Evolutionary conservation across 2,329 filamentous ascomycete genomes (phyloP).

Genomic region (Sarocladium strictum): DNA sequence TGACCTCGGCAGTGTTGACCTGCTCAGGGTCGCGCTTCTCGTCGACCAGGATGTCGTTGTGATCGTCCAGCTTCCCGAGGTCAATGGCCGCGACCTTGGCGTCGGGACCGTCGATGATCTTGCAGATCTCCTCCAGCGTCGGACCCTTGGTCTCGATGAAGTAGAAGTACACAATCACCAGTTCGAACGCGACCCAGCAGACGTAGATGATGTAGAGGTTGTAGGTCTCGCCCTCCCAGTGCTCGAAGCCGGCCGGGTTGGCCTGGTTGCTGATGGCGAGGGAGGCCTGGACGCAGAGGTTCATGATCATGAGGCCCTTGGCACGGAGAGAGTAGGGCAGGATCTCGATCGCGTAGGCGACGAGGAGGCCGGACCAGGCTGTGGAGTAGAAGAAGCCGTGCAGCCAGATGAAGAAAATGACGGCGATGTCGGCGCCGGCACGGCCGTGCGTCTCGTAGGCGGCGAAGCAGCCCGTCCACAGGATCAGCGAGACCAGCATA

Average conservation of each 20-base stretch:
- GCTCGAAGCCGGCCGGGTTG: constrained; percentile 17
- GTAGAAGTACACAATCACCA: constrained; percentile 40
- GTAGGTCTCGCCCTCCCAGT: constrained; percentile 12
- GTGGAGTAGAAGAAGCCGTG: constrained; percentile 26
- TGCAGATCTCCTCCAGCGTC: constrained; percentile 61
- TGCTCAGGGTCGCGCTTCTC: neutral
- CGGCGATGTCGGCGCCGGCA: constrained; percentile 36
- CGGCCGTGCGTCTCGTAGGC: constrained; percentile 34
- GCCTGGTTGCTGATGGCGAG: constrained; percentile 16
- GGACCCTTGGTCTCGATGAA: constrained; percentile 57
- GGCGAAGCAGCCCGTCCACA: constrained; percentile 42
- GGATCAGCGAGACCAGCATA: constrained; percentile 35
- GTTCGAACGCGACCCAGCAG: constrained; percentile 8
- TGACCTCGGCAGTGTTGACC: neutral
- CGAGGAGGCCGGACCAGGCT: constrained; percentile 20
- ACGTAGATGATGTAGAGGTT: constrained; percentile 12
- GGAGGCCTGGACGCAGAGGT: constrained; percentile 13
- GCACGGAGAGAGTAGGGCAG: constrained; percentile 20
- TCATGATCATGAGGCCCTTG: constrained; percentile 20
- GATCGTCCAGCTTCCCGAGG: constrained; percentile 39
- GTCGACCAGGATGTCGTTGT: constrained; percentile 15
- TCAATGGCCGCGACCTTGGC: constrained; percentile 42
- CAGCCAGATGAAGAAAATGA: constrained; percentile 48
- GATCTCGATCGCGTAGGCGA: constrained; percentile 21
- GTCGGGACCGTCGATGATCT: constrained; percentile 58